Evolutionary conservation across 768 basidiomycete genomes (phyloP).

Genomic region (Mycena chlorophos): DNA sequence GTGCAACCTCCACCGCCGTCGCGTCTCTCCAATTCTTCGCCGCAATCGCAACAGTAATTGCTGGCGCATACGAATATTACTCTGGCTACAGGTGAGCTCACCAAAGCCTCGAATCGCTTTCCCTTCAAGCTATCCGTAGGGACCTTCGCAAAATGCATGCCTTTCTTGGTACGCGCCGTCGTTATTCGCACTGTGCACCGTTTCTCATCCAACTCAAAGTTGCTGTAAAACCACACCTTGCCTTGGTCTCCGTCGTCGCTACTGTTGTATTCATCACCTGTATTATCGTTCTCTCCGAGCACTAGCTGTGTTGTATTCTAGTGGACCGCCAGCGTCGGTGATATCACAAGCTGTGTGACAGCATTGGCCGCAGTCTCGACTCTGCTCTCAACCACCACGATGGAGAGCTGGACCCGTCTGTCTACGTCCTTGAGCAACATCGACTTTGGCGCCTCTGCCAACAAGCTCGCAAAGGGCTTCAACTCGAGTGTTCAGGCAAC

Average conservation of each 20-base stretch:
- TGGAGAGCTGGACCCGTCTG: slow-evolving; percentile 71
- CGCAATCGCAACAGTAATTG: slow-evolving; percentile 53
- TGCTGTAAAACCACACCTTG: slow-evolving; percentile 39
- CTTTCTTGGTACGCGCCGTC: slow-evolving; percentile 55
- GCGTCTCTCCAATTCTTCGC: slow-evolving; percentile 55
- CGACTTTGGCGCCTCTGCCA: slow-evolving; percentile 75
- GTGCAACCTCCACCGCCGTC: slow-evolving; percentile 42
- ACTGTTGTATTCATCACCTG: slow-evolving; percentile 52
- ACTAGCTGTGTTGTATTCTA: neutral
- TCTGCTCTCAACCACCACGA: slow-evolving; percentile 39
- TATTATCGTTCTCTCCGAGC: slow-evolving; percentile 46
- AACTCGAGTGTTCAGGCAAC: slow-evolving; percentile 66
- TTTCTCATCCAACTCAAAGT: neutral
- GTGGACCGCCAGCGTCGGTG: neutral
- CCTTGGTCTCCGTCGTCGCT: slow-evolving; percentile 51
- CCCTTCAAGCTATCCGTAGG: slow-evolving; percentile 11
- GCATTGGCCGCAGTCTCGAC: neutral
- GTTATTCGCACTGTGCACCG: slow-evolving; percentile 20
- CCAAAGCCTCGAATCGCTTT: neutral
- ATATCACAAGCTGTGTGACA: neutral
- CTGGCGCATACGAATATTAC: slow-evolving; percentile 68
- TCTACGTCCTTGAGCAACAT: slow-evolving; percentile 60
- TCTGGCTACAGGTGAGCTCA: slow-evolving; percentile 38
- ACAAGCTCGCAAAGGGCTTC: slow-evolving; percentile 77
- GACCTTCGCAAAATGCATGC: slow-evolving; percentile 60